Conservation (phyloP, 192 early-diverging fungal genomes). For the Mycoemilia scoparia region DNA sequence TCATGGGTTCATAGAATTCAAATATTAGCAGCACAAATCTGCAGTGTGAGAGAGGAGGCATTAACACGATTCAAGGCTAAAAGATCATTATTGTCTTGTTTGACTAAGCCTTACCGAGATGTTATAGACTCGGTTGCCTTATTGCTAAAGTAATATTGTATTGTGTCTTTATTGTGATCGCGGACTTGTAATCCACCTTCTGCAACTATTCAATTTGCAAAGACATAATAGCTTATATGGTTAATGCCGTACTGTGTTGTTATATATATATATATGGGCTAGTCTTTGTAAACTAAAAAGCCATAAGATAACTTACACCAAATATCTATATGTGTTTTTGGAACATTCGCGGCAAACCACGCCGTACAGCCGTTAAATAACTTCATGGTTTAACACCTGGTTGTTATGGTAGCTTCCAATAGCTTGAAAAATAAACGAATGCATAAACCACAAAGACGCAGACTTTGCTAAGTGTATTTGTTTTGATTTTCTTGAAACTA, state of each 20-base stretch:
- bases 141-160: slow-evolving; percentile 27
- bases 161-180: slow-evolving; percentile 5
- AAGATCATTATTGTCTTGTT: slow-evolving; percentile 9
- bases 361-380: slow-evolving; percentile 20
- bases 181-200: slow-evolving; percentile 22
- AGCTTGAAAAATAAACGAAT: too few species aligned
- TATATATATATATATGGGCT: neutral
- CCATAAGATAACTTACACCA: too few species aligned
- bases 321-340: slow-evolving; percentile 11
- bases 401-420: too few species aligned
- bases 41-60: too few species aligned
- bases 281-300: too few species aligned
- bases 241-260: neutral
- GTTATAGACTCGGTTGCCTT: slow-evolving; percentile 7
- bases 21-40: too few species aligned
- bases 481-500: too few species aligned
- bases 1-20: too few species aligned
- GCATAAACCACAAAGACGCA: too few species aligned
- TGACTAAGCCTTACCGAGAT: slow-evolving; percentile 7
- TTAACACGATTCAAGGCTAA: too few species aligned
- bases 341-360: slow-evolving; percentile 26
- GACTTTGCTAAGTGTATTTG: too few species aligned
- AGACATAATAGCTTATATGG: neutral
- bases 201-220: slow-evolving; percentile 2
- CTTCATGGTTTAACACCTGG: too few species aligned